A percentile compares a stretch with the other conserved stretches of the same genome.
Evolutionary conservation across 805 yeast genomes (phyloP).

Genomic region (Metschnikowia hibisci): DNA sequence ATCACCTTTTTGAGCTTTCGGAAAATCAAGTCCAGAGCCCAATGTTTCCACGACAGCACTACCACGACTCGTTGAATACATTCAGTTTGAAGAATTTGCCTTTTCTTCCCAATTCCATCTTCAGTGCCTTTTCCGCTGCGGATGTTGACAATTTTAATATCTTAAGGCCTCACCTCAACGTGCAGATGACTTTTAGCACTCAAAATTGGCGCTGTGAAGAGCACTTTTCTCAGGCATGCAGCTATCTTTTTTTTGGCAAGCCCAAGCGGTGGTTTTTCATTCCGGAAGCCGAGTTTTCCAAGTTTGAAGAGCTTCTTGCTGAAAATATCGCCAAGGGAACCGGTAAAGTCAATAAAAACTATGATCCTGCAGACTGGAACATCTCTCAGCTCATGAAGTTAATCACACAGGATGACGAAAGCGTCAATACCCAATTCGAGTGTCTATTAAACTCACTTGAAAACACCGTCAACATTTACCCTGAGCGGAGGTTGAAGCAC

Average conservation of each 20-base stretch:
- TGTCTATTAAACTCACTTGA: slow-evolving; percentile 30
- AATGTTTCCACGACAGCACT: not conserved
- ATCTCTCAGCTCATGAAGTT: slow-evolving; percentile 17
- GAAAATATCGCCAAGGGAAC: slow-evolving; percentile 16
- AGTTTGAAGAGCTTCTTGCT: slow-evolving; percentile 44
- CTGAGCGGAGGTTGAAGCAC: slow-evolving; percentile 27
- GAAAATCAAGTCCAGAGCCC: not conserved
- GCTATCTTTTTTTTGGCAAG: slow-evolving; percentile 55
- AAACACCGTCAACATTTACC: slow-evolving; percentile 26
- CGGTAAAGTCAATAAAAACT: slow-evolving; percentile 18
- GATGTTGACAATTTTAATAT: slow-evolving; percentile 44
- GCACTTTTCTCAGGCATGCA: slow-evolving; percentile 50
- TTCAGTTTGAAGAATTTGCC: slow-evolving; percentile 63
- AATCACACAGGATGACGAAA: slow-evolving; percentile 16
- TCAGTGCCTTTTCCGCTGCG: slow-evolving; percentile 40
- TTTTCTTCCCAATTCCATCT: slow-evolving; percentile 43
- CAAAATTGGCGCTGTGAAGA: slow-evolving; percentile 61
- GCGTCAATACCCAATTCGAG: slow-evolving; percentile 22
- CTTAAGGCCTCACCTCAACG: slow-evolving; percentile 41
- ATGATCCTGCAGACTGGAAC: slow-evolving; percentile 19
- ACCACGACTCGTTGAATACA: slow-evolving; percentile 26
- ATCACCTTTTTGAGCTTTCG: not conserved
- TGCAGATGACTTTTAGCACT: slow-evolving; percentile 52
- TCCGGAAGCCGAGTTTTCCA: slow-evolving; percentile 50
- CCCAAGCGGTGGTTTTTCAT: slow-evolving; percentile 58